Conservation (phyloP, 768 basidiomycete species). For the Podaxis pistillaris region DNA sequence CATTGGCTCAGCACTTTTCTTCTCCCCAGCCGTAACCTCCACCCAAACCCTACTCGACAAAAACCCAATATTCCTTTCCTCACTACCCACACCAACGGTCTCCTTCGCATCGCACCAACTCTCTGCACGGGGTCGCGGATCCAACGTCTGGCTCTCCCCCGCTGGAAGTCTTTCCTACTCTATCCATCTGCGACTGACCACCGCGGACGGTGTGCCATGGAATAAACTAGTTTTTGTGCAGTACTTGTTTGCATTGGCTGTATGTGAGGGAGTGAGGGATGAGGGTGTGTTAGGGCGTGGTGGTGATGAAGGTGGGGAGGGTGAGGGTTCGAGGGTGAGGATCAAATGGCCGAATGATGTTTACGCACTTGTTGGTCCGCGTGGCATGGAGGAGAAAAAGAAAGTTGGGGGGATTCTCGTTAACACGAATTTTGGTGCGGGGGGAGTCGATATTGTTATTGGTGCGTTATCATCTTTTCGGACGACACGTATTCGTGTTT, state of each 20-base stretch:
- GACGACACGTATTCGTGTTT: not conserved
- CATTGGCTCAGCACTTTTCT: conserved; percentile 77
- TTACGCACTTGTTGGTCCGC: conserved; percentile 61
- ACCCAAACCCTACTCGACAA: conserved; percentile 95
- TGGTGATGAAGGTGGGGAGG: conserved; percentile 33
- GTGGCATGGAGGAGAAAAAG: conserved; percentile 45
- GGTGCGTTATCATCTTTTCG: conserved; percentile 45
- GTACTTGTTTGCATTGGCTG: conserved; percentile 87
- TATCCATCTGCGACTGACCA: conserved; percentile 59
- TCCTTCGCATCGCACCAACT: conserved; percentile 89
- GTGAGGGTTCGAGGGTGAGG: conserved; percentile 41
- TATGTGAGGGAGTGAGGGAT: conserved; percentile 81
- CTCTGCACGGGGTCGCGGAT: conserved; percentile 83
- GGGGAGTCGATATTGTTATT: conserved; percentile 72
- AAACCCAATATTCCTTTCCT: conserved; percentile 68
- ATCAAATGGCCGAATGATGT: conserved; percentile 99
- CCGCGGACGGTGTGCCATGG: conserved; percentile 22
- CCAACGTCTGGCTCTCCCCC: conserved; percentile 92
- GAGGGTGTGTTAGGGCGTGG: conserved; percentile 47
- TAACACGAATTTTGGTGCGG: conserved; percentile 78
- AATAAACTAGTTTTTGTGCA: conserved; percentile 85
- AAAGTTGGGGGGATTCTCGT: conserved; percentile 94
- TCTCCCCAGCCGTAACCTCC: conserved; percentile 88
- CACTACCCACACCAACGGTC: conserved; percentile 72
- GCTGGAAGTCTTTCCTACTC: conserved; percentile 87